phyloP scores from a whole-genome alignment of 2,329 filamentous ascomycete genomes.

The Cyclaneusma minus region DNA sequence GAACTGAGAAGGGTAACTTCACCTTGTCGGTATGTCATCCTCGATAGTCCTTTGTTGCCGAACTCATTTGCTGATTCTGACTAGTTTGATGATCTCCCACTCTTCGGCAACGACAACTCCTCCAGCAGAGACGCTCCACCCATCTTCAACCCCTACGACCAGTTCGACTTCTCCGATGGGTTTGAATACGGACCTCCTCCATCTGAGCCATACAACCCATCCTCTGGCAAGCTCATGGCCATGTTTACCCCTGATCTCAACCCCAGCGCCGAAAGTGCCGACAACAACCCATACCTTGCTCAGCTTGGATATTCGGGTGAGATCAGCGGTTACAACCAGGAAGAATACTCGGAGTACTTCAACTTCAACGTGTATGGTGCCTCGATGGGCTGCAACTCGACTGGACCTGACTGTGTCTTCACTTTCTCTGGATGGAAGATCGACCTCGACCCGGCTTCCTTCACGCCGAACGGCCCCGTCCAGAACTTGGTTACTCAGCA shows the following conservation, averaged over 20 bases:
- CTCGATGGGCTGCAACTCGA: slow-evolving; percentile 24
- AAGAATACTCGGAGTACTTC: slow-evolving; percentile 22
- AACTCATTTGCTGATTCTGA: slow-evolving; percentile 3
- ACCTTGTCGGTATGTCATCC: slow-evolving; percentile 13
- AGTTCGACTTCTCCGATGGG: slow-evolving; percentile 21
- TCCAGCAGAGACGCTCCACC: slow-evolving; percentile 10
- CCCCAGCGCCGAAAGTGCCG: slow-evolving; percentile 6
- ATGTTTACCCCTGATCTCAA: slow-evolving; percentile 18
- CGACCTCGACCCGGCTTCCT: slow-evolving; percentile 12
- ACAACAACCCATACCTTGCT: slow-evolving; percentile 9
- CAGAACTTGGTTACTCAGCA: slow-evolving; percentile 15
- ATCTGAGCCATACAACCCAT: slow-evolving; percentile 15
- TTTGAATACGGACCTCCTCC: slow-evolving; percentile 19
- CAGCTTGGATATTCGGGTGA: slow-evolving; percentile 15
- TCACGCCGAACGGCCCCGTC: slow-evolving; percentile 8
- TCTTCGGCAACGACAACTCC: slow-evolving; percentile 9
- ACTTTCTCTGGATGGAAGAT: slow-evolving; percentile 22
- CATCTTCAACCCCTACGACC: slow-evolving; percentile 18
- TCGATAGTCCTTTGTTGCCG: not conserved
- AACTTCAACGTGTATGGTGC: slow-evolving; percentile 19
- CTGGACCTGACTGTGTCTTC: slow-evolving; percentile 19
- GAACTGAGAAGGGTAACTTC: slow-evolving; percentile 15
- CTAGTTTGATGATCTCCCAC: slow-evolving; percentile 18
- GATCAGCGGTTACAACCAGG: slow-evolving; percentile 8
- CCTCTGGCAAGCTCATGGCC: slow-evolving; percentile 15